Evolutionary conservation across 805 yeast species (phyloP).

Genomic region (Kockiozyma suomiensis): DNA sequence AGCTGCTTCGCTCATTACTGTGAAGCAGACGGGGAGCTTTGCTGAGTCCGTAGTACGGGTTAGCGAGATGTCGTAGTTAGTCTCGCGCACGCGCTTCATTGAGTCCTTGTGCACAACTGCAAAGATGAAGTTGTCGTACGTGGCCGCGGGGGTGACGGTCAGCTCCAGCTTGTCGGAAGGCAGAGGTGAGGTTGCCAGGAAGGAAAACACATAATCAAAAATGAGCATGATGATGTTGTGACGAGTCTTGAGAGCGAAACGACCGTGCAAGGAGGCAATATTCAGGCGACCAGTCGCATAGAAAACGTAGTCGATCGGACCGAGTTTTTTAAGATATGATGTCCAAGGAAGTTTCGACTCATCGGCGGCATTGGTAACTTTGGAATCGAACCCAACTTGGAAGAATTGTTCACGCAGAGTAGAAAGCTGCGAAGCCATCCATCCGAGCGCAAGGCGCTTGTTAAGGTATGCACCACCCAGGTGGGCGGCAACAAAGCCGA

Average conservation of each 20-base stretch:
- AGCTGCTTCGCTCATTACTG: constrained; percentile 84
- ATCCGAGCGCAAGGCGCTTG: constrained; percentile 54
- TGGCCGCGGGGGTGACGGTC: constrained; percentile 56
- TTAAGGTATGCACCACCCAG: constrained; percentile 64
- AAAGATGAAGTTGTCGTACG: constrained; percentile 70
- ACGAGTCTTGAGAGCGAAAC: constrained; percentile 71
- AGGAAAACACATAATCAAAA: constrained; percentile 63
- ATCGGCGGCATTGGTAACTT: constrained; percentile 23
- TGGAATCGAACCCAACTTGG: constrained; percentile 60
- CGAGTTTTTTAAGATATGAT: constrained; percentile 54
- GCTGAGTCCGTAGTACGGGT: constrained; percentile 79
- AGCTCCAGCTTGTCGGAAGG: constrained; percentile 62
- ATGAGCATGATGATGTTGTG: constrained; percentile 72
- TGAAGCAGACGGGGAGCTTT: constrained; percentile 69
- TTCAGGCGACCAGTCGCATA: constrained; percentile 90
- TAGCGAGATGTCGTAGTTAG: constrained; percentile 78
- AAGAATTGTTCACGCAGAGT: constrained; percentile 68
- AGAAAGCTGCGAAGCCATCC: constrained; percentile 54
- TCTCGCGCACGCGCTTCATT: constrained; percentile 75
- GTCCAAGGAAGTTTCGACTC: constrained; percentile 43
- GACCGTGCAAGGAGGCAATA: constrained; percentile 62
- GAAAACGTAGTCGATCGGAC: constrained; percentile 60
- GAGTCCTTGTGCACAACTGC: constrained; percentile 82
- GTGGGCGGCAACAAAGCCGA: constrained; percentile 54
- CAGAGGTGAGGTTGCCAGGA: constrained; percentile 49